Evolutionary conservation across 73 alveolate genomes (phyloP), one percentile per base, ranked within the genome.

Genomic region (Paramecium biaurelia): DNA sequence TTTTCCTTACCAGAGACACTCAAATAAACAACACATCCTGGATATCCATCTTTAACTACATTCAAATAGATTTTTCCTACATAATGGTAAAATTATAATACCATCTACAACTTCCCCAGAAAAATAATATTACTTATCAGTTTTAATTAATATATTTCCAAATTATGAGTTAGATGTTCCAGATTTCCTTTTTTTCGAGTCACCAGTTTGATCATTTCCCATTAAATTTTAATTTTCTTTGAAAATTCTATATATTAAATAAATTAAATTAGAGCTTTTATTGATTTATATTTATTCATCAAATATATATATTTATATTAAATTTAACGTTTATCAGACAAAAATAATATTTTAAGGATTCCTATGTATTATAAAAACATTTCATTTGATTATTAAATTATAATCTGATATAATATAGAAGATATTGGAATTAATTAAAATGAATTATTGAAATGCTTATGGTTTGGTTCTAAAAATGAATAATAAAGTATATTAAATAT

Each of bases 41-140:
- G 89, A 76, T 3, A 76, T 76, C 89, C 89, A 8, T 2, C 88
- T 74, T 74, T 38, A 8, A 38, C 5, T 14, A 76, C 30, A 26
- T 76, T 7, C 42, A 76, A 76, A 76, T 76, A 76, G n/a, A 76
- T 76, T 7, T 37, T 76, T 34, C 89, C 85, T 70, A 18, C n/a
- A 26, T 9, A 7, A 24, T 18, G 26, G 1, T 4, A 70, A 2
- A 28, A 1, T 6, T 1, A 9, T 32, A 1, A 28, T 70, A 70
- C 93, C 89, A 7, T 5, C 6, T 4, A 76, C 70, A 15, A 37
- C 41, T 2, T 76, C 70, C 8, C 89, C 89, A 1, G 89, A 11
- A 7, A 37, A 37, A 76, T 76, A 76, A 21, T 3, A 76, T 6
- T 5, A 47, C 5, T 76, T 41, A 28, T 76, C 68, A n/a, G 89